A percentile compares a stretch with the other conserved stretches of the same genome.
These are phyloP conservation scores for Agarophyton chilense DNA, from an alignment of 23 red algal species.

Conservation along the genomic window DNA sequence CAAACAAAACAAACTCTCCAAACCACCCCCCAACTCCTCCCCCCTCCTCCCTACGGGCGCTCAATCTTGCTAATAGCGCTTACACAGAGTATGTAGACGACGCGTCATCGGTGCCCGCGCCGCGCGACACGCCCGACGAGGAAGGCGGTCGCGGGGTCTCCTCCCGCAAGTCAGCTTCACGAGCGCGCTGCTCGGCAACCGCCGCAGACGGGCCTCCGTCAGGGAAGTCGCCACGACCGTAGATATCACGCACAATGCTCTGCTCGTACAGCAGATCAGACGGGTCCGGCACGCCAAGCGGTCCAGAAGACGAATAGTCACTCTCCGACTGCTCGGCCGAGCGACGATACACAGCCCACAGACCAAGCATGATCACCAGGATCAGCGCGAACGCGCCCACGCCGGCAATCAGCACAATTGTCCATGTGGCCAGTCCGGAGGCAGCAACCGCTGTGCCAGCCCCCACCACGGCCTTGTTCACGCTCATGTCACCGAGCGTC, in stretches of 20 bases:
- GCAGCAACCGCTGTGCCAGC: neutral
- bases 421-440: constrained; percentile 41
- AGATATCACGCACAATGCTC: constrained; percentile 76
- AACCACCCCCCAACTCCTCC: neutral
- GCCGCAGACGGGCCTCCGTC: constrained; percentile 59
- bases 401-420: constrained; percentile 67
- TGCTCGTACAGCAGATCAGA: constrained; percentile 79
- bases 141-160: constrained; percentile 70
- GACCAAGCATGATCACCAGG: constrained; percentile 51
- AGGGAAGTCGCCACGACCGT: constrained; percentile 64
- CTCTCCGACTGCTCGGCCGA: constrained; percentile 38
- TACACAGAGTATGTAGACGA: constrained; percentile 77
- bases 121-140: constrained; percentile 62
- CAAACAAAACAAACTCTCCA: neutral
- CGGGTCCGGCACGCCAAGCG: constrained; percentile 70
- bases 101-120: constrained; percentile 57
- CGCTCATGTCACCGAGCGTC: constrained; percentile 15
- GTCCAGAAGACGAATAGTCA: constrained; percentile 73
- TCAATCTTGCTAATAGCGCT: neutral
- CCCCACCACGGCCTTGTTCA: constrained; percentile 1
- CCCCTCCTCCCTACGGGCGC: neutral
- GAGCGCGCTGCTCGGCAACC: constrained; percentile 45
- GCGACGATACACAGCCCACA: constrained; percentile 41
- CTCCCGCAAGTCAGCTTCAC: constrained; percentile 63
- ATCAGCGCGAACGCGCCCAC: constrained; percentile 53